Percentiles rank a stretch among this genome's conserved stretches.
These are phyloP conservation scores for Leishmania tarentolae DNA, from an alignment of 208 protist species.

Conservation along the genomic window DNA sequence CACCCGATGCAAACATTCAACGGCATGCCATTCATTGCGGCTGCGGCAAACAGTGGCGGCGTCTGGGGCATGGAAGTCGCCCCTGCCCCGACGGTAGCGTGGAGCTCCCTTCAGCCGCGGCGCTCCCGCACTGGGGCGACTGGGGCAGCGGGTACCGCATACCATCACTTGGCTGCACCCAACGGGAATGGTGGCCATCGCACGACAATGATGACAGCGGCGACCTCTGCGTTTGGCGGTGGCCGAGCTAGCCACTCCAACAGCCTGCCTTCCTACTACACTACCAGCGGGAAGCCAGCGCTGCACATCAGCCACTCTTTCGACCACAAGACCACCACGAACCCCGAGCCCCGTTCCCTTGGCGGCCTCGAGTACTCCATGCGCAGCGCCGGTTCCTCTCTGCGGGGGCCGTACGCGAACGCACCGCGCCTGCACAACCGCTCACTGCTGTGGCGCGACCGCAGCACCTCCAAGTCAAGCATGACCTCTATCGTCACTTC, in stretches of 20 bases:
- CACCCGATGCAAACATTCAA: not conserved
- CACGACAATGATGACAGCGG: not conserved
- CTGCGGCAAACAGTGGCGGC: not conserved
- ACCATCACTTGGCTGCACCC: not conserved
- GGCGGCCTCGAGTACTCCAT: constrained; percentile 23
- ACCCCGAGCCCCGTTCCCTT: constrained; percentile 28
- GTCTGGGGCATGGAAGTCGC: not conserved
- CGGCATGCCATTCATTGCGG: not conserved
- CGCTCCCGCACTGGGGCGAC: not conserved
- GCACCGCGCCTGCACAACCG: constrained; percentile 3
- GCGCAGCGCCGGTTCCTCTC: constrained; percentile 24
- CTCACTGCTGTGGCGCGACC: constrained; percentile 11
- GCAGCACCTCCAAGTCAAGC: constrained; percentile 13
- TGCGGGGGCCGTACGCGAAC: not conserved
- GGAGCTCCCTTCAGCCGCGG: not conserved
- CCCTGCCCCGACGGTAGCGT: not conserved
- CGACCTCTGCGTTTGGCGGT: not conserved
- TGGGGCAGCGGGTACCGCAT: not conserved
- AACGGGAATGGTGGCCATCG: not conserved
- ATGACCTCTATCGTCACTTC: constrained; percentile 11
- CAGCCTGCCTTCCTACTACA: constrained; percentile 24
- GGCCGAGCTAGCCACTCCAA: constrained; percentile 11
- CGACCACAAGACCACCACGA: constrained; percentile 35
- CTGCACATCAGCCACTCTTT: constrained; percentile 34
- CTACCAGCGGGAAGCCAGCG: constrained; percentile 18